phyloP scores from a whole-genome alignment of 192 early-diverging fungal genomes.

The Coemansia sp. region DNA sequence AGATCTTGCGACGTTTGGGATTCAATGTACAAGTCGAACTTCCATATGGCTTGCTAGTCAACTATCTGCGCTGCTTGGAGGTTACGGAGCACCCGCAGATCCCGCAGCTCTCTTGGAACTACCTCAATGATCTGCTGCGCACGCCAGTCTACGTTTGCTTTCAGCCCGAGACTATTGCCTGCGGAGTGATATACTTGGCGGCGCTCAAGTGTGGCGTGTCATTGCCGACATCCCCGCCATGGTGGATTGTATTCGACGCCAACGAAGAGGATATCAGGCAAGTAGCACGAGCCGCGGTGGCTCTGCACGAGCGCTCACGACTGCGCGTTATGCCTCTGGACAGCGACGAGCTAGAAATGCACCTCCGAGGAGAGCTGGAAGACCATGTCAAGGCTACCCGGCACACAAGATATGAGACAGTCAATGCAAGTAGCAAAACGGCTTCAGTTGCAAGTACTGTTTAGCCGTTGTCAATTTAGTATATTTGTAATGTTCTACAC shows the following conservation, averaged over 20 bases:
- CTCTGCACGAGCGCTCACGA: conserved; percentile 57
- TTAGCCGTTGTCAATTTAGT: no score
- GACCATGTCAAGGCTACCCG: conserved; percentile 14
- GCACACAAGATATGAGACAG: neutral
- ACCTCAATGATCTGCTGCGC: conserved; percentile 82
- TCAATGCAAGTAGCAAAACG: neutral
- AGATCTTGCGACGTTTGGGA: conserved; percentile 81
- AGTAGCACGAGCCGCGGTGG: conserved; percentile 61
- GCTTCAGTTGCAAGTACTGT: neutral
- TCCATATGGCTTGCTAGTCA: conserved; percentile 94
- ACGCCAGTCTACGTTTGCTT: conserved; percentile 47
- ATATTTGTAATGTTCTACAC: no score
- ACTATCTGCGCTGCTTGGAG: conserved; percentile 83
- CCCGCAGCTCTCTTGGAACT: conserved; percentile 91
- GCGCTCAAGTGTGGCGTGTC: conserved; percentile 61
- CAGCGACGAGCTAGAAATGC: conserved; percentile 54
- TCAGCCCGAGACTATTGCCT: conserved; percentile 70
- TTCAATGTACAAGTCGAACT: conserved; percentile 97
- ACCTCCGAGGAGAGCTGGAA: conserved; percentile 15
- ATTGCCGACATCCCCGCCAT: conserved; percentile 74
- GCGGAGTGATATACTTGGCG: conserved; percentile 82
- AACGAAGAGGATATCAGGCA: conserved; percentile 62
- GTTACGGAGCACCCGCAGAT: conserved; percentile 71
- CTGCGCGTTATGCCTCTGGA: conserved; percentile 61
- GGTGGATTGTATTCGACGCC: conserved; percentile 87